Conservation (phyloP, 371 early-diverging fungal species). For the Rhizopus arrhizus region DNA sequence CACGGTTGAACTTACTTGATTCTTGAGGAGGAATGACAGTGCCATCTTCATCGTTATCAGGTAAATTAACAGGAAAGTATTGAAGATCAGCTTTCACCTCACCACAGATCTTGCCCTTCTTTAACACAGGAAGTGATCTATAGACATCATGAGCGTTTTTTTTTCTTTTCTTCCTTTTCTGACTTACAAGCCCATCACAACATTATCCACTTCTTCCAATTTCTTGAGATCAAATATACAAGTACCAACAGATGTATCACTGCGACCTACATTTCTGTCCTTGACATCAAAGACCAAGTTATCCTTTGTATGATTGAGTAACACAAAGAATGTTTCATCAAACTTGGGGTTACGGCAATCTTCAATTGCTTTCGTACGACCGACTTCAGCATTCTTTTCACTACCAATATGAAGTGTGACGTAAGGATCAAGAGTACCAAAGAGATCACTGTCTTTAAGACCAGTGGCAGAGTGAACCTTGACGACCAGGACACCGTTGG, state of each 20-base stretch:
- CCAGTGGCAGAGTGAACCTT: slow-evolving; percentile 77
- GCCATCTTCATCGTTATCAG: slow-evolving; percentile 52
- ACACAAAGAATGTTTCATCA: slow-evolving; percentile 48
- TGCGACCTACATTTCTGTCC: slow-evolving; percentile 49
- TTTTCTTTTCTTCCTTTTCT: not conserved
- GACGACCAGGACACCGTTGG: slow-evolving; percentile 84
- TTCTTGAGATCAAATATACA: slow-evolving; percentile 59
- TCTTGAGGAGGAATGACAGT: slow-evolving; percentile 44
- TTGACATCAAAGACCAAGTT: slow-evolving; percentile 42
- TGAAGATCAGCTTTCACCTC: slow-evolving; percentile 50
- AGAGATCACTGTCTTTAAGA: slow-evolving; percentile 80
- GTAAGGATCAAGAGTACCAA: slow-evolving; percentile 90
- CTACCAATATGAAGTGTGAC: slow-evolving; percentile 72
- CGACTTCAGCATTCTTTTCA: slow-evolving; percentile 59
- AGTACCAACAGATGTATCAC: slow-evolving; percentile 50
- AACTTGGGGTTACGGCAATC: slow-evolving; percentile 58
- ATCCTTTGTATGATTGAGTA: slow-evolving; percentile 45
- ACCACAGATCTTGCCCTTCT: slow-evolving; percentile 48
- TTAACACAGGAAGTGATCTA: slow-evolving; percentile 39
- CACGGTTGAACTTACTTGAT: slow-evolving; percentile 43
- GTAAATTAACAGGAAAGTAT: slow-evolving; percentile 41
- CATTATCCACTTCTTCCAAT: slow-evolving; percentile 49
- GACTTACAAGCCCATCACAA: slow-evolving; percentile 41
- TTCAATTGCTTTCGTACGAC: slow-evolving; percentile 58
- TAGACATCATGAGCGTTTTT: not conserved